These are phyloP conservation scores for Syzygium jambos DNA, from an alignment of 345 rosid species.

Conservation along the genomic window DNA sequence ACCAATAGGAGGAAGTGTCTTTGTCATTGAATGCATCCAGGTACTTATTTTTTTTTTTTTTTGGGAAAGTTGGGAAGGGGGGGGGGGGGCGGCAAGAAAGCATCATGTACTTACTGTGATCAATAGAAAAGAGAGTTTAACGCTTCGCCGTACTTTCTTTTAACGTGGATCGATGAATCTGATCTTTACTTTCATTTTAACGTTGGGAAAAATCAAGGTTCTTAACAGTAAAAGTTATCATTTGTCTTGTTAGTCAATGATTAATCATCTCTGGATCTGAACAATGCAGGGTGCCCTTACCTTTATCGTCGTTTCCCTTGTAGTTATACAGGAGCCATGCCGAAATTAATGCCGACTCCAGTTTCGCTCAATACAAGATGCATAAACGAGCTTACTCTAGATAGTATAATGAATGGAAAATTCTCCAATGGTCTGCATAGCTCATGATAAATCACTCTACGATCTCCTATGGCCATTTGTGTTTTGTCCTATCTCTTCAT, in stretches of 20 bases:
- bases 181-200: background rate
- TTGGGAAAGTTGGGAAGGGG: too few relatives aligned
- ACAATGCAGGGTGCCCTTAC: background rate
- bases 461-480: background rate
- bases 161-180: background rate
- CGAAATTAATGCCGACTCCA: background rate
- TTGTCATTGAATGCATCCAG: background rate
- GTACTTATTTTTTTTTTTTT: background rate
- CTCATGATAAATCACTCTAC: background rate
- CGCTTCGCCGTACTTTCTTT: background rate
- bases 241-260: background rate
- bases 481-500: background rate
- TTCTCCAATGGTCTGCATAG: background rate
- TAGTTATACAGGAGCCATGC: background rate
- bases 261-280: background rate
- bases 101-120: background rate
- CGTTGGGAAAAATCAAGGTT: background rate
- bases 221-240: background rate
- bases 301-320: background rate
- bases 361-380: background rate
- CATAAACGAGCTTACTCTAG: background rate
- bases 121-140: background rate
- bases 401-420: background rate
- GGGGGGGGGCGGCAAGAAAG: background rate
- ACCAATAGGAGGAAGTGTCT: background rate